A percentile compares a stretch with the other conserved stretches of the same genome.
Evolutionary conservation across 306 rosid species (phyloP).

Genomic region (Prunus kanzakura): DNA sequence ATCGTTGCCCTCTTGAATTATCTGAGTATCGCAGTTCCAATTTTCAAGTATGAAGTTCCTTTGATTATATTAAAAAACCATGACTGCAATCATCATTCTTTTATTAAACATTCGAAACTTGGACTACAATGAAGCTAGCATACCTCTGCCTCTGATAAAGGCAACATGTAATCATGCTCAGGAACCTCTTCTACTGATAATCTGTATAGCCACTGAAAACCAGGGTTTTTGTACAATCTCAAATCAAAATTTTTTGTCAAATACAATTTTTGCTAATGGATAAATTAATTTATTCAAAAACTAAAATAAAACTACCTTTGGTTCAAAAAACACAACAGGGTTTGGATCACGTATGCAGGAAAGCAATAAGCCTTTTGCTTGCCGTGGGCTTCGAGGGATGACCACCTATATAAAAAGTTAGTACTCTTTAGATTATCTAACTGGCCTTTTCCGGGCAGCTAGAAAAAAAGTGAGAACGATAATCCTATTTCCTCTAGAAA

Average conservation of each 20-base stretch:
- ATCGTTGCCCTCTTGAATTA: slow-evolving; percentile 73
- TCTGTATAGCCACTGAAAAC: slow-evolving; percentile 88
- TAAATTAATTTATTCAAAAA: slow-evolving; percentile 6
- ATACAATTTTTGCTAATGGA: not conserved
- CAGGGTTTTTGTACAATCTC: slow-evolving; percentile 13
- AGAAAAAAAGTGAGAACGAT: not conserved
- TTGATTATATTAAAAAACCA: not conserved
- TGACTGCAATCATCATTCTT: not conserved
- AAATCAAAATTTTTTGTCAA: slow-evolving; percentile 4
- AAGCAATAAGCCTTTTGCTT: slow-evolving; percentile 88
- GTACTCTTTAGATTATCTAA: slow-evolving; percentile 1
- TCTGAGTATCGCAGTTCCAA: slow-evolving; percentile 42
- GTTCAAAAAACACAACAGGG: slow-evolving; percentile 92
- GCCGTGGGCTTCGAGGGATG: slow-evolving; percentile 88
- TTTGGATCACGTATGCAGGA: slow-evolving; percentile 90
- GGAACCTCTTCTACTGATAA: slow-evolving; percentile 97
- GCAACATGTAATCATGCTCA: slow-evolving; percentile 79
- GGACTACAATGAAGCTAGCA: not conserved
- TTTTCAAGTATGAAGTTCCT: not conserved
- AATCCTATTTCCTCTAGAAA: not conserved
- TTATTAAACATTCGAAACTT: not conserved
- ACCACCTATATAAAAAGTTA: slow-evolving; percentile 59
- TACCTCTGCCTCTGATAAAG: slow-evolving; percentile 96
- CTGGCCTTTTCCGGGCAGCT: not conserved
- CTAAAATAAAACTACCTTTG: slow-evolving; percentile 56